These are phyloP conservation scores for Phyllosticta ampelicida DNA, from an alignment of 2,329 filamentous ascomycete genomes.

Conservation along the genomic window DNA sequence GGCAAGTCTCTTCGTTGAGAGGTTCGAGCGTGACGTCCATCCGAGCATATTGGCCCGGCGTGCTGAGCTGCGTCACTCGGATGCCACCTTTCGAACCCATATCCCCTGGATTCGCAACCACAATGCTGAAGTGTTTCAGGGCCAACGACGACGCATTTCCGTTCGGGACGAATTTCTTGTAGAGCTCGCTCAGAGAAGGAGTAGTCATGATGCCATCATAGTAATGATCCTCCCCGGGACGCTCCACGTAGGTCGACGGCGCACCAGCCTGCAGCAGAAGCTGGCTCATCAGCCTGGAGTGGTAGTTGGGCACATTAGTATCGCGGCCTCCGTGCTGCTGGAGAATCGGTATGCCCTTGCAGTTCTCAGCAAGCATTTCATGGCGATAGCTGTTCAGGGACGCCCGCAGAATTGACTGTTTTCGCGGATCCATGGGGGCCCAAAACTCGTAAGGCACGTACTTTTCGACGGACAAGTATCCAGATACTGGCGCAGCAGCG, in stretches of 20 bases:
- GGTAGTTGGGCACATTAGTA: slow-evolving; percentile 48
- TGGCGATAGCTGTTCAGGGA: slow-evolving; percentile 44
- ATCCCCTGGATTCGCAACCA: slow-evolving; percentile 42
- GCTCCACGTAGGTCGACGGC: slow-evolving; percentile 39
- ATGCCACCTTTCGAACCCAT: slow-evolving; percentile 44
- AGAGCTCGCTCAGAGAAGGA: slow-evolving; percentile 38
- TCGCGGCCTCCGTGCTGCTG: slow-evolving; percentile 47
- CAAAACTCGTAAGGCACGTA: slow-evolving; percentile 50
- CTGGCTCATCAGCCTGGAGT: slow-evolving; percentile 45
- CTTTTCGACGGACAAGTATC: slow-evolving; percentile 48
- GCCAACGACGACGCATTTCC: slow-evolving; percentile 14
- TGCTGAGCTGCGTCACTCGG: slow-evolving; percentile 37
- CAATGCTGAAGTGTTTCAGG: slow-evolving; percentile 34
- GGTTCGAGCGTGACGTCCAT: slow-evolving; percentile 27
- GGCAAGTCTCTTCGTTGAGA: slow-evolving; percentile 5
- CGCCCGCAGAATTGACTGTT: slow-evolving; percentile 37
- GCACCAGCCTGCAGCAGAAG: slow-evolving; percentile 34
- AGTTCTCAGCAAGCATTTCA: slow-evolving; percentile 43
- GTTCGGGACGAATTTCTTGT: slow-evolving; percentile 24
- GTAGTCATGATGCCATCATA: slow-evolving; percentile 48
- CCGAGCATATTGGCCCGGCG: slow-evolving; percentile 41
- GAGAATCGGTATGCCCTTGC: slow-evolving; percentile 41
- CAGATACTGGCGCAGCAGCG: slow-evolving; percentile 46
- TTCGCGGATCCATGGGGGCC: slow-evolving; percentile 42
- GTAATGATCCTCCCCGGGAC: slow-evolving; percentile 41